phyloP scores from a whole-genome alignment of 129 eudicot species.

The Pittosporum tobira region DNA sequence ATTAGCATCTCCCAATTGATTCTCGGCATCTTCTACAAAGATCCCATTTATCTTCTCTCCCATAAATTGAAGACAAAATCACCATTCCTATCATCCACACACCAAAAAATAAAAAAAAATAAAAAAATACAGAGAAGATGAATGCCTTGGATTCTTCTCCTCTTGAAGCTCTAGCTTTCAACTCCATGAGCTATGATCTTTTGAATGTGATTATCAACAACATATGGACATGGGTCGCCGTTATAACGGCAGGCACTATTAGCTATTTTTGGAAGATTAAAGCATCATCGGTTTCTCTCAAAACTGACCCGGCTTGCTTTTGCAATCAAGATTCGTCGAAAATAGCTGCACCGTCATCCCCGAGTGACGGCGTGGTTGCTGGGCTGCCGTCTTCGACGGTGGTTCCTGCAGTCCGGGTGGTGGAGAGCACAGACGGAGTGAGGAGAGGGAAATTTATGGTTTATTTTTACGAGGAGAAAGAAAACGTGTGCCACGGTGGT shows the following conservation, averaged over 20 bases:
- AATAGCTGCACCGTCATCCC: not conserved
- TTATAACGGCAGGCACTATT: conserved; percentile 42
- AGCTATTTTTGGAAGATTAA: conserved; percentile 42
- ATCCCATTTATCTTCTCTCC: conserved; percentile 16
- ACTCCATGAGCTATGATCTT: conserved; percentile 26
- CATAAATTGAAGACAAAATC: not conserved
- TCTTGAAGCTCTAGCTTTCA: conserved; percentile 44
- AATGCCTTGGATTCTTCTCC: conserved; percentile 42
- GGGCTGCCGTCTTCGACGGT: not conserved
- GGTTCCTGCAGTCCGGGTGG: not conserved
- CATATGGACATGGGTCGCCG: conserved; percentile 61
- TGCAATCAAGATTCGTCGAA: not conserved
- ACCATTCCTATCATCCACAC: no score
- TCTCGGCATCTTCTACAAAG: conserved; percentile 42
- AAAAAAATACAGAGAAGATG: conserved; percentile 12
- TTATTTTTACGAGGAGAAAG: conserved; percentile 22
- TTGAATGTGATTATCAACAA: conserved; percentile 22
- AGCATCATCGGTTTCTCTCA: conserved; percentile 8
- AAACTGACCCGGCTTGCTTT: not conserved
- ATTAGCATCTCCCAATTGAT: conserved; percentile 51
- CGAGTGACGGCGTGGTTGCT: not conserved
- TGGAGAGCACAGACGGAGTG: conserved; percentile 19
- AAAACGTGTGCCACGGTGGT: not conserved
- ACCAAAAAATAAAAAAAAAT: not conserved
- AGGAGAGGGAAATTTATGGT: conserved; percentile 37